Percentiles rank a stretch among this genome's conserved stretches.
Evolutionary conservation across 805 yeast species (phyloP).

Genomic region (Sungouiozyma ichnusensis): DNA sequence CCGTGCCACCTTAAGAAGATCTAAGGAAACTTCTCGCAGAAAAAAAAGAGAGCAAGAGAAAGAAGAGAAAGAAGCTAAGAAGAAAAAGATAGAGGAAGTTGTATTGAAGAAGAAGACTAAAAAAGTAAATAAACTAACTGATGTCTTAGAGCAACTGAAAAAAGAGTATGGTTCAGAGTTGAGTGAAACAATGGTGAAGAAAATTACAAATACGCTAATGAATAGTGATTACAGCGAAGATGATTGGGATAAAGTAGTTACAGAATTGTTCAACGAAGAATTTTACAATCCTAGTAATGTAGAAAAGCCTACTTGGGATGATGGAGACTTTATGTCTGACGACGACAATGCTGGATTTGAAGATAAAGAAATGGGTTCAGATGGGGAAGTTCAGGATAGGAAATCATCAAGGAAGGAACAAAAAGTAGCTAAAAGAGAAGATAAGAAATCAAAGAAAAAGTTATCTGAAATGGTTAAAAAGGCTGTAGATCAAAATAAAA

Average conservation of each 20-base stretch:
- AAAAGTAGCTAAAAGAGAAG: slow-evolving; percentile 43
- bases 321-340: slow-evolving; percentile 37
- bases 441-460: slow-evolving; percentile 52
- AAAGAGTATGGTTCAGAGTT: slow-evolving; percentile 36
- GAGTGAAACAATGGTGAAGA: slow-evolving; percentile 49
- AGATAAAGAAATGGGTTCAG: slow-evolving; percentile 30
- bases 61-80: slow-evolving; percentile 42
- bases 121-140: slow-evolving; percentile 69
- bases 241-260: slow-evolving; percentile 85
- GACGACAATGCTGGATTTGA: slow-evolving; percentile 33
- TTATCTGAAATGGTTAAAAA: slow-evolving; percentile 61
- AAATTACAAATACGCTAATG: slow-evolving; percentile 65
- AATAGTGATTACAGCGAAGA: slow-evolving; percentile 82
- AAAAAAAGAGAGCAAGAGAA: slow-evolving; percentile 66
- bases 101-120: slow-evolving; percentile 61
- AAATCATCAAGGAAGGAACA: slow-evolving; percentile 34
- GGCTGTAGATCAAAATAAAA: slow-evolving; percentile 64
- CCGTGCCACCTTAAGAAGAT: slow-evolving; percentile 84
- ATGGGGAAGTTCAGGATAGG: slow-evolving; percentile 22
- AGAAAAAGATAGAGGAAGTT: slow-evolving; percentile 45
- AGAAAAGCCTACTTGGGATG: slow-evolving; percentile 55
- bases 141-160: slow-evolving; percentile 39
- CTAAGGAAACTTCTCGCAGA: slow-evolving; percentile 63
- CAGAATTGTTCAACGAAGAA: slow-evolving; percentile 75
- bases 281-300: slow-evolving; percentile 47